Base-by-base conservation (phyloP, 1,284 basidiomycete species). In the Naganishia sp. region DNA sequence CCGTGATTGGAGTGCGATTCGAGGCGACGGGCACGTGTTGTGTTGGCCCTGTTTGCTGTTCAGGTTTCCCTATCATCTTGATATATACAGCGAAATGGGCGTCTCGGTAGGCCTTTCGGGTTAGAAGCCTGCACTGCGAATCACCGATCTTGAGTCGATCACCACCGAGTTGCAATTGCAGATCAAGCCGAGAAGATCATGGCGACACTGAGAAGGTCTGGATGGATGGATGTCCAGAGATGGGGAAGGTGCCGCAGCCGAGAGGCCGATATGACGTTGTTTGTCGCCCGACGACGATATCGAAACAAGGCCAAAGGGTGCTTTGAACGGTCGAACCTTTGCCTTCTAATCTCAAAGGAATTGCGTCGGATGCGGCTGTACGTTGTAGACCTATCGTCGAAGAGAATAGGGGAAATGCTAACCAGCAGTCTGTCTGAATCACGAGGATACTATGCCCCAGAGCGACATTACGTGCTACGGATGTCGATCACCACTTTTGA, bases 1-100 rank as follows among this genome's bases (percentile, higher is more conserved):
- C 46, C 4, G 64, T 28, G 23, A 25, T 28, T 16, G 48, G 59
- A 13, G 59, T 52, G 18, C 59, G 59, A 23, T 43, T 23, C 15
- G 48, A 25, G 11, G 59, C 11, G 3, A 16, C 48, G 11, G 59
- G 59, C 4, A 52, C 59, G 7, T 52, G 59, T 11, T 52, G 21
- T 16, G 48, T n/a, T 23, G 48, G 36, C 25, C 48, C 36, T 6
- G 10, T 6, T 39, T 61, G 59, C 50, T 39, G 57, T 42, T 43
- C 49, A 6, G 36, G 39, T 23, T 39, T 25, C 42, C 39, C 31
- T 10, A 25, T 28, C 59, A 61, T 61, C 36, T 23, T 36, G 48
- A 25, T 9, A n/a, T 21, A 2, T 18, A 6, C 9, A 6, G 33
- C 6, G 21, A 25, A 7, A 21, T 15, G 6, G 13, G 10, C 13